Evolutionary conservation across 2,329 filamentous ascomycete species (phyloP).

Genomic region (Dactylellina cionopaga): DNA sequence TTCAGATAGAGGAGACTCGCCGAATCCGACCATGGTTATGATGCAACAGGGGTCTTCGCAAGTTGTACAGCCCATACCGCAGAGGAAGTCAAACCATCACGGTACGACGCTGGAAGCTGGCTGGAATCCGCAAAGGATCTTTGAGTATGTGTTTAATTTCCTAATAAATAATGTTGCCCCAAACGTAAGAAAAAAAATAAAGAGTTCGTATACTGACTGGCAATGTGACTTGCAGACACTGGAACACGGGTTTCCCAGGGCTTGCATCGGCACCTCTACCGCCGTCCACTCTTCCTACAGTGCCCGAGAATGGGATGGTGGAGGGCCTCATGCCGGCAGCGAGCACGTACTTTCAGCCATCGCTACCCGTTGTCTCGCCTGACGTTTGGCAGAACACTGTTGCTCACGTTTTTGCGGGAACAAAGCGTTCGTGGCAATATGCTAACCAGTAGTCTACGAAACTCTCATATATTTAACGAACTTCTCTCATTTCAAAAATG

Average conservation of each 20-base stretch:
- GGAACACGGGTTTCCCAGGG: conserved; percentile 83
- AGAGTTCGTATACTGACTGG: background rate
- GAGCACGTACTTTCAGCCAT: conserved; percentile 58
- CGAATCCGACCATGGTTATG: conserved; percentile 76
- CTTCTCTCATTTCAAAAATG: too few relatives aligned
- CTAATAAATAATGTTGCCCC: conserved; percentile 25
- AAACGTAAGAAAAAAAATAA: background rate
- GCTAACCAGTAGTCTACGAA: conserved; percentile 44
- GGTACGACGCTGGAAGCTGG: conserved; percentile 67
- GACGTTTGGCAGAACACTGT: conserved; percentile 48
- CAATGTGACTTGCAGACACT: conserved; percentile 72
- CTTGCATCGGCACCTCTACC: conserved; percentile 60
- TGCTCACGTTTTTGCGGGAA: conserved; percentile 57
- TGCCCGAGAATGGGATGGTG: conserved; percentile 65
- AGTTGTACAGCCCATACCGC: conserved; percentile 67
- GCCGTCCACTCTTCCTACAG: conserved; percentile 61
- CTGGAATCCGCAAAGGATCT: conserved; percentile 89
- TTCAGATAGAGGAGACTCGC: conserved; percentile 67
- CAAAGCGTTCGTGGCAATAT: conserved; percentile 56
- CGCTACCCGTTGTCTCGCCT: conserved; percentile 46
- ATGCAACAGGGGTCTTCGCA: conserved; percentile 73
- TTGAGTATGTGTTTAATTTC: conserved; percentile 74
- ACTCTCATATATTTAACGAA: too few relatives aligned
- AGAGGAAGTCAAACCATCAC: conserved; percentile 55
- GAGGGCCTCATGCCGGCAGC: conserved; percentile 67